These are phyloP conservation scores for Rubia tinctorum DNA, from an alignment of 305 asterid genomes.

Conservation along the genomic window DNA sequence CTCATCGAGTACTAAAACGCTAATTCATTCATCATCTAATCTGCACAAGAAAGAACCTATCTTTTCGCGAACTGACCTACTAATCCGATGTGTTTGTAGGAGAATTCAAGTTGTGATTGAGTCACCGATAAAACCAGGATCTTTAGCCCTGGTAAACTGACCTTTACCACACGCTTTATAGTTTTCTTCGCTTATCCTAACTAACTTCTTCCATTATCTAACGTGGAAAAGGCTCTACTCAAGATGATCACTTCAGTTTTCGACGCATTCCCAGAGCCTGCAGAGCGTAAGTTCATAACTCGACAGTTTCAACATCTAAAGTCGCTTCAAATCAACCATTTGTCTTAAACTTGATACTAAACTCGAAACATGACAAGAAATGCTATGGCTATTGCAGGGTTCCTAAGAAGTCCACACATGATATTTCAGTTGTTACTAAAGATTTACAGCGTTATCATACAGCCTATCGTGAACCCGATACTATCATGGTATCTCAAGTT, in stretches of 20 bases:
- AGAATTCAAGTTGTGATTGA: slow-evolving; percentile 56
- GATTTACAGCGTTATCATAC: slow-evolving; percentile 32
- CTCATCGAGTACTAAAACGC: slow-evolving; percentile 50
- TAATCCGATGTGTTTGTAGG: slow-evolving; percentile 34
- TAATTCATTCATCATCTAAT: not conserved
- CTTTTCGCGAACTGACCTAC: not conserved
- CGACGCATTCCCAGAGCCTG: slow-evolving; percentile 61
- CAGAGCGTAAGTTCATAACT: slow-evolving; percentile 47
- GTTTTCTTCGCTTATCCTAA: slow-evolving; percentile 6
- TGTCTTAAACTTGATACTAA: no score
- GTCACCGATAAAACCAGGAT: slow-evolving; percentile 72
- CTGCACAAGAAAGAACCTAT: not conserved
- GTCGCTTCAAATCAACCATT: not conserved
- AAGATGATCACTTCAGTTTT: slow-evolving; percentile 44
- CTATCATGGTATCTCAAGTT: slow-evolving; percentile 48
- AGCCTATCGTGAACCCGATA: slow-evolving; percentile 46
- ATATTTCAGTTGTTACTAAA: slow-evolving; percentile 38
- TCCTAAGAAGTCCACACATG: slow-evolving; percentile 48
- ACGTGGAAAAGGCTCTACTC: slow-evolving; percentile 38
- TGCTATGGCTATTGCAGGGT: slow-evolving; percentile 43
- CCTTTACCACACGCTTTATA: not conserved
- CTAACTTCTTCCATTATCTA: not conserved
- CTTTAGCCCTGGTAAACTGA: slow-evolving; percentile 45
- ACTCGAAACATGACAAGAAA: no score
- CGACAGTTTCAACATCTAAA: not conserved